Evolutionary conservation across 495 filamentous ascomycete species (phyloP).

Genomic region (Tuber umbilicatum): DNA sequence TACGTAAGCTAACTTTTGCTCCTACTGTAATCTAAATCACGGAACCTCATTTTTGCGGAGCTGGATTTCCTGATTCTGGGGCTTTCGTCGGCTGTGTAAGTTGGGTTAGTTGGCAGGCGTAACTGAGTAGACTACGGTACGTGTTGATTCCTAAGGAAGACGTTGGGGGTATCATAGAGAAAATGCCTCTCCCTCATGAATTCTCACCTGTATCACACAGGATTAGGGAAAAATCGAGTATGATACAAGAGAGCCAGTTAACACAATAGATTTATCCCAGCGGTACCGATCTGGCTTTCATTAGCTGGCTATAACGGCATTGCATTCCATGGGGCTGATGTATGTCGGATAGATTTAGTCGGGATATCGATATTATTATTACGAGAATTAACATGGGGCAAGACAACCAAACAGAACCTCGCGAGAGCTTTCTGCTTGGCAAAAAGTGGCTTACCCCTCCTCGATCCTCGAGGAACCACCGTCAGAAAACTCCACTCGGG

Average conservation of each 20-base stretch:
- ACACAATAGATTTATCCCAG: too few species aligned
- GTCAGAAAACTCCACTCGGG: neutral
- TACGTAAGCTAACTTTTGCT: neutral
- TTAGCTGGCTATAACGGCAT: too few species aligned
- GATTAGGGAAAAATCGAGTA: neutral
- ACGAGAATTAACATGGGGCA: too few species aligned
- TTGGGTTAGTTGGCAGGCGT: neutral
- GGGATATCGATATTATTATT: too few species aligned
- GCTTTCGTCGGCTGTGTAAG: neutral
- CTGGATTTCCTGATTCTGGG: neutral
- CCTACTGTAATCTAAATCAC: neutral
- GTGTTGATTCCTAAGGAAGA: neutral
- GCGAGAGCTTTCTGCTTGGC: conserved; percentile 1
- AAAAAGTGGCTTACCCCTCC: neutral
- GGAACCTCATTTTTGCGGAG: neutral
- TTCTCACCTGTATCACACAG: neutral
- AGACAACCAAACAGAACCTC: too few species aligned
- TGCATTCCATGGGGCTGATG: too few species aligned
- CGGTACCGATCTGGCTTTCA: too few species aligned
- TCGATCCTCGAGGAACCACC: neutral
- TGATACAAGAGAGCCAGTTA: too few species aligned
- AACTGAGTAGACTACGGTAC: neutral
- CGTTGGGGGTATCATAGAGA: neutral
- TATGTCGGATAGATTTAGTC: too few species aligned
- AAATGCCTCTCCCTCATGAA: neutral